phyloP scores from a whole-genome alignment of 805 yeast species.

The Yarrowia sp. region DNA sequence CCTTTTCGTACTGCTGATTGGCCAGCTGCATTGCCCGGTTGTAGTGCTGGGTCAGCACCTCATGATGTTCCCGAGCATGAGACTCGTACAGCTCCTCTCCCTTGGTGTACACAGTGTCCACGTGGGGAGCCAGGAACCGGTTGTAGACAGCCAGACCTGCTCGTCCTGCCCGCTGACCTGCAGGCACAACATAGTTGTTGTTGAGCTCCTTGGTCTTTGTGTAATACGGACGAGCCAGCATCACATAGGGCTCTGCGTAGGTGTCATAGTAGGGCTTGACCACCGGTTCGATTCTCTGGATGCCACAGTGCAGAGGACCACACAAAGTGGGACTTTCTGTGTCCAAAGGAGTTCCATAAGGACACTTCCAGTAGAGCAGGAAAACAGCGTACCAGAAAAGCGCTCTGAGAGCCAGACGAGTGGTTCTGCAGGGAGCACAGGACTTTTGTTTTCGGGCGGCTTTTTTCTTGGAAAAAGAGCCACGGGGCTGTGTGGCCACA shows the following conservation, averaged over 20 bases:
- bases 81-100: background rate
- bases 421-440: constrained; percentile 5
- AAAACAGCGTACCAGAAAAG: constrained; percentile 33
- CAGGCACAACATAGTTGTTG: constrained; percentile 23
- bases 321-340: constrained; percentile 29
- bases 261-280: constrained; percentile 28
- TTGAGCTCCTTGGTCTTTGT: constrained; percentile 7
- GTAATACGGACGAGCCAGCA: constrained; percentile 11
- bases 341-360: constrained; percentile 27
- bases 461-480: background rate
- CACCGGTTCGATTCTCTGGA: constrained; percentile 27
- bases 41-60: background rate
- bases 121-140: constrained; percentile 23
- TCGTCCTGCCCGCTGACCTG: background rate
- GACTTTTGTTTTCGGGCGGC: background rate
- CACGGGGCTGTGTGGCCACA: background rate
- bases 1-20: background rate
- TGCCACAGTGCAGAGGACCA: constrained; percentile 28
- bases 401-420: constrained; percentile 26
- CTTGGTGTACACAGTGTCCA: background rate
- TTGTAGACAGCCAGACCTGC: background rate
- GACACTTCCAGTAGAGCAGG: constrained; percentile 32
- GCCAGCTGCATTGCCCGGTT: background rate
- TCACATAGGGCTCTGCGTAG: constrained; percentile 18
- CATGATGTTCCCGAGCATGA: constrained; percentile 2